phyloP scores from a whole-genome alignment of 1,139 yeast genomes.

The Geotrichum citri-aurantii region DNA sequence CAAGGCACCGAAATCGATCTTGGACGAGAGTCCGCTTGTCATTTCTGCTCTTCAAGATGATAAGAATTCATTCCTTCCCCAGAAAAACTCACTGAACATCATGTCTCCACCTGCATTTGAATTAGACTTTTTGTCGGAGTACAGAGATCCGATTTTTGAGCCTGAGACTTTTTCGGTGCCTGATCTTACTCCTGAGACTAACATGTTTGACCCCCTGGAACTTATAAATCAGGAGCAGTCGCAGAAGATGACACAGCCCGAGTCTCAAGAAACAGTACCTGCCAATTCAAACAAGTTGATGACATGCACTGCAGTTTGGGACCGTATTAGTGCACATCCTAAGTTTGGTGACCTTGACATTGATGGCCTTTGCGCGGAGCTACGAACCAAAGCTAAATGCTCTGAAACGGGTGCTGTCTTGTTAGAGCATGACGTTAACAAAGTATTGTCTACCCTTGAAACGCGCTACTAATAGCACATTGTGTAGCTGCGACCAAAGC shows the following conservation, averaged over 20 bases:
- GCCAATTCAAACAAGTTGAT: slow-evolving; percentile 40
- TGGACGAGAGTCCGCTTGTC: slow-evolving; percentile 19
- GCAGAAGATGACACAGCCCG: slow-evolving; percentile 21
- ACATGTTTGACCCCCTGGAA: slow-evolving; percentile 59
- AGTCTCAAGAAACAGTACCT: slow-evolving; percentile 33
- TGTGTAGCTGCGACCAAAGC: neutral
- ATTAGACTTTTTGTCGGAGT: slow-evolving; percentile 33
- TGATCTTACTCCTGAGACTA: slow-evolving; percentile 51
- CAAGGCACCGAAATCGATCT: slow-evolving; percentile 28
- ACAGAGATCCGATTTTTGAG: slow-evolving; percentile 34
- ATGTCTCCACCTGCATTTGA: slow-evolving; percentile 30
- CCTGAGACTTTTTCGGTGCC: slow-evolving; percentile 34
- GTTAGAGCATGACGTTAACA: slow-evolving; percentile 69
- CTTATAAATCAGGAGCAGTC: neutral
- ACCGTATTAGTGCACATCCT: slow-evolving; percentile 89
- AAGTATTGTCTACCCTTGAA: slow-evolving; percentile 42
- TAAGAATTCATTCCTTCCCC: neutral
- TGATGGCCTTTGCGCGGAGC: slow-evolving; percentile 83
- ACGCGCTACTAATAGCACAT: neutral
- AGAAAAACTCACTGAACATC: slow-evolving; percentile 3
- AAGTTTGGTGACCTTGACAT: slow-evolving; percentile 88
- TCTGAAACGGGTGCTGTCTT: slow-evolving; percentile 87
- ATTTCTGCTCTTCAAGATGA: slow-evolving; percentile 21
- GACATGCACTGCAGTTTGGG: slow-evolving; percentile 93
- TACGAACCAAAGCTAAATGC: slow-evolving; percentile 88